phyloP scores from a whole-genome alignment of 228 moss, liverwort and hornwort genomes.

The Sphagnum magellanicum region DNA sequence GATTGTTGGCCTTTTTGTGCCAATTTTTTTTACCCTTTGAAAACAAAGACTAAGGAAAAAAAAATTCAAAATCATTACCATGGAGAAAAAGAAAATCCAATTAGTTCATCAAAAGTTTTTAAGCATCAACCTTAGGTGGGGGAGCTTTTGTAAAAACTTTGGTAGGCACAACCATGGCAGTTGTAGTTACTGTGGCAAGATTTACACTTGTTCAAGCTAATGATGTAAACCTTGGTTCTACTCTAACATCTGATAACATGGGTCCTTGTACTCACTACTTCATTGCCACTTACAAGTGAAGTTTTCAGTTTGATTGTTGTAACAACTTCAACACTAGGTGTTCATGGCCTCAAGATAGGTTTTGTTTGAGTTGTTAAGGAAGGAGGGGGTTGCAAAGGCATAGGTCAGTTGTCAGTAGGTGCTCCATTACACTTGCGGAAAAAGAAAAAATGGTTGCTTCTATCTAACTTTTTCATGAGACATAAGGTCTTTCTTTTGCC shows the following conservation, averaged over 20 bases:
- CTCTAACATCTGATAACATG: constrained; percentile 71
- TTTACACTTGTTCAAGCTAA: neutral
- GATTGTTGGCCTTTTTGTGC: constrained; percentile 69
- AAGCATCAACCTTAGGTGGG: constrained; percentile 27
- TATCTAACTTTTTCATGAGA: constrained; percentile 10
- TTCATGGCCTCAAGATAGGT: constrained; percentile 22
- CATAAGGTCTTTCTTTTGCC: constrained; percentile 19
- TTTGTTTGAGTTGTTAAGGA: constrained; percentile 31
- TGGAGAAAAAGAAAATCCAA: no score
- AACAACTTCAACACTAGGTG: neutral
- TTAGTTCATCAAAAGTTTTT: neutral
- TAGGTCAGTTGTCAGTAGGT: constrained; percentile 9
- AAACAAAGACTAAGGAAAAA: neutral
- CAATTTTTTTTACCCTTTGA: constrained; percentile 87
- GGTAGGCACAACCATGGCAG: constrained; percentile 27
- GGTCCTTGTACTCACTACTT: constrained; percentile 26
- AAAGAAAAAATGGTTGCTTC: constrained; percentile 30
- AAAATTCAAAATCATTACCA: no score
- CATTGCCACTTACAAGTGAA: neutral
- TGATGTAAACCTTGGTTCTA: constrained; percentile 20
- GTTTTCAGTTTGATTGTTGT: neutral
- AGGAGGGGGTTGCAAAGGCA: constrained; percentile 22
- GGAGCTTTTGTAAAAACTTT: constrained; percentile 62
- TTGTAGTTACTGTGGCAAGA: constrained; percentile 15
- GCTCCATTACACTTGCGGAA: neutral